Percentiles rank a stretch among this genome's conserved stretches.
Evolutionary conservation across 768 basidiomycete genomes (phyloP).

Genomic region (Amyloporia xantha): DNA sequence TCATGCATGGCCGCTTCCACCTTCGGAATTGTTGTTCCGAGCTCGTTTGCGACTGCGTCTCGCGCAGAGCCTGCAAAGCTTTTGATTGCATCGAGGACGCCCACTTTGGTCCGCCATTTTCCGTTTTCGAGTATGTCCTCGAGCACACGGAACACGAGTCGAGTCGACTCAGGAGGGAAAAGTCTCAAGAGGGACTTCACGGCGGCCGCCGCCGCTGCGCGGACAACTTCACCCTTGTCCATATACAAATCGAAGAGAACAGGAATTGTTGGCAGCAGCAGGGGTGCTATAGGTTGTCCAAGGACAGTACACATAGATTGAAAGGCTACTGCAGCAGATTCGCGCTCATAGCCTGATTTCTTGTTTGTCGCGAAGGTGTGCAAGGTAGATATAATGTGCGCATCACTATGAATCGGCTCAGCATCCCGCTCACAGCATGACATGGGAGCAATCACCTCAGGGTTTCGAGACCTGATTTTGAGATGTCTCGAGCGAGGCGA

Average conservation of each 20-base stretch:
- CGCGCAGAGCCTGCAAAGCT: slow-evolving; percentile 60
- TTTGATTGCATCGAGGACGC: slow-evolving; percentile 81
- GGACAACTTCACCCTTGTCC: slow-evolving; percentile 93
- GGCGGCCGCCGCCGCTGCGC: slow-evolving; percentile 70
- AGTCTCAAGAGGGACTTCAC: slow-evolving; percentile 80
- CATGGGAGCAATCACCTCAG: slow-evolving; percentile 38
- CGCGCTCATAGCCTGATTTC: slow-evolving; percentile 84
- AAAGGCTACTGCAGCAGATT: slow-evolving; percentile 78
- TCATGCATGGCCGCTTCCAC: slow-evolving; percentile 93
- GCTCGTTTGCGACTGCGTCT: slow-evolving; percentile 74
- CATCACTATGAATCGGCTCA: slow-evolving; percentile 38
- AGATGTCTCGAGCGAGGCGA: slow-evolving; percentile 66
- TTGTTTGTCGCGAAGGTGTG: slow-evolving; percentile 72
- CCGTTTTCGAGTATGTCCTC: slow-evolving; percentile 73
- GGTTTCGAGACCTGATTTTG: slow-evolving; percentile 53
- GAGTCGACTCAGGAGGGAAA: slow-evolving; percentile 76
- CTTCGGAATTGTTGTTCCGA: slow-evolving; percentile 76
- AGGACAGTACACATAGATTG: slow-evolving; percentile 66
- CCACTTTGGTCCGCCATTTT: slow-evolving; percentile 96
- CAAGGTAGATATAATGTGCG: slow-evolving; percentile 54
- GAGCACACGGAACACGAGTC: slow-evolving; percentile 59
- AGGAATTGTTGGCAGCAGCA: slow-evolving; percentile 72
- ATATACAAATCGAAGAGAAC: slow-evolving; percentile 77
- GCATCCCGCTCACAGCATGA: slow-evolving; percentile 15
- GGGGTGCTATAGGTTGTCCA: slow-evolving; percentile 64